Base-by-base conservation (phyloP, 1,139 yeast species). In the Candida sp. region DNA sequence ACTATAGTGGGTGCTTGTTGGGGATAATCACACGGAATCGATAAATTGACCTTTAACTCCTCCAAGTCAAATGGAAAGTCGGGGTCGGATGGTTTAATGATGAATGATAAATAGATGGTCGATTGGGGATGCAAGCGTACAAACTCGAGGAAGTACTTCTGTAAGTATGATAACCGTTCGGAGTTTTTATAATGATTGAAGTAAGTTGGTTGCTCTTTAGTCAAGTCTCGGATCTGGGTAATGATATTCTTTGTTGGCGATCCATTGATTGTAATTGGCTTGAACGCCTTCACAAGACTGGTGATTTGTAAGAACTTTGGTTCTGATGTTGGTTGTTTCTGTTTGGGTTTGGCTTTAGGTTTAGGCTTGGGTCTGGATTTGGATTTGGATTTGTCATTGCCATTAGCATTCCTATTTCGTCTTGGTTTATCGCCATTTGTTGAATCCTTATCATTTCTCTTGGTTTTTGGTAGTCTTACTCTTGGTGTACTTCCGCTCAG, bases 51-150 rank as follows among this genome's bases (percentile, higher is more conserved):
- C 41, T 75, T 70, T 44, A 86, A 66, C 19, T 58, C 53, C 6
- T 73, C 75, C 27, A 86, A 60, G 46, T 82, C 88, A 55, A 73
- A 85, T 0, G 91, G 87, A 56, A 86, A 86, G 35, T 84, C 87
- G 0, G 91, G 91, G 56, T 84, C 93, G 0, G 84, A 72, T 0
- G 93, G 91, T 21, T 54, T 51, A n/a, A 73, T 48, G 32, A 57
- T 46, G 43, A 72, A 66, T 29, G 75, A 67, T 5, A 72, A 45
- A 42, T 70, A 70, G 1, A 71, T 55, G 9, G 61, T 48, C 23
- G 51, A 49, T 22, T 48, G 48, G 6, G 56, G 55, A 35, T 56
- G 50, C 12, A 47, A 48, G 21, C 43, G 46, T n/a, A 61, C 45
- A 39, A 54, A 51, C 21, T 51, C 51, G 4, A 49, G 21, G n/a